Evolutionary conservation across 78 protist species (phyloP).

Genomic region (Thecamonas trahens): DNA sequence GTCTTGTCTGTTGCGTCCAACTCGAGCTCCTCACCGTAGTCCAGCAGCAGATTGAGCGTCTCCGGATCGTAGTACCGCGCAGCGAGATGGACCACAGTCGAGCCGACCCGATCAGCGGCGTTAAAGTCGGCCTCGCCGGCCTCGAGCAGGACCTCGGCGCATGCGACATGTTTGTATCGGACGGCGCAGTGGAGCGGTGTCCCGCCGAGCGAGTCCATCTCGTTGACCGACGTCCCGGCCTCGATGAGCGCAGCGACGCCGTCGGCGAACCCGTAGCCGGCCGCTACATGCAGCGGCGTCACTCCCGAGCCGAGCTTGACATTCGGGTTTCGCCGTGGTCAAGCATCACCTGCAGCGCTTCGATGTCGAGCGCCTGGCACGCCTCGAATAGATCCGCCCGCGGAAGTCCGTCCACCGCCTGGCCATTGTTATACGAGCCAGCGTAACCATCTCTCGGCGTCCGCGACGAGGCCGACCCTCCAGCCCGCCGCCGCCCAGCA

Average conservation of each 20-base stretch:
- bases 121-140: neutral
- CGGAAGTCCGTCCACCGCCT: too few species aligned
- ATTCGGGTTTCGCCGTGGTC: too few species aligned
- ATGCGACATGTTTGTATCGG: neutral
- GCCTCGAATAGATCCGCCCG: too few species aligned
- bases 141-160: neutral
- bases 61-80: neutral
- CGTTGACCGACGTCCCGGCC: neutral
- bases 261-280: neutral
- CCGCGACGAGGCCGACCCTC: too few species aligned
- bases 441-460: too few species aligned
- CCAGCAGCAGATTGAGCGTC: neutral
- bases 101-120: neutral
- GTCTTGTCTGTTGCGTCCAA: too few species aligned
- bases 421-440: too few species aligned
- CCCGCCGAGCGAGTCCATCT: neutral
- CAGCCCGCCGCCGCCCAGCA: too few species aligned
- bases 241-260: neutral
- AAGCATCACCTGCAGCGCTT: too few species aligned
- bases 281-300: neutral
- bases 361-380: too few species aligned
- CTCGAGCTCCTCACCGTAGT: neutral
- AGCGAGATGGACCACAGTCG: neutral
- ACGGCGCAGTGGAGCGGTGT: neutral
- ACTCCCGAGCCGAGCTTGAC: too few species aligned